A percentile compares a stretch with the other conserved stretches of the same genome.
Evolutionary conservation across 192 early-diverging fungal genomes (phyloP).

Genomic region (Backusella australiensis): DNA sequence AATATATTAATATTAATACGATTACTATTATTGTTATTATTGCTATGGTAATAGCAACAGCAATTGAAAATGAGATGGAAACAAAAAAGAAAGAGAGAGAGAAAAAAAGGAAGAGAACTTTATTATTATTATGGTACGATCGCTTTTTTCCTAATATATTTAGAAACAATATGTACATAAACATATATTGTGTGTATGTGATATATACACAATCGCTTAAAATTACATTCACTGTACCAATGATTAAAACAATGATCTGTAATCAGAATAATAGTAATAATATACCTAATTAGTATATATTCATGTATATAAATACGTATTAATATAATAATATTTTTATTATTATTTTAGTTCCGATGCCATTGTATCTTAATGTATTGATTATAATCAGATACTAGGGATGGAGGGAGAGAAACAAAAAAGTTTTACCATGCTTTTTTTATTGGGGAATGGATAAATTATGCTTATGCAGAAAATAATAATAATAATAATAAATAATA

Average conservation of each 20-base stretch:
- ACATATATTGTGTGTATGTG: neutral
- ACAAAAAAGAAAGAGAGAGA: neutral
- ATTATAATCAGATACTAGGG: neutral
- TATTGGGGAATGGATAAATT: conserved; percentile 1
- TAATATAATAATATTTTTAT: neutral
- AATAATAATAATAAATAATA: neutral
- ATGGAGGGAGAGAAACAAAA: neutral
- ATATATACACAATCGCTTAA: neutral
- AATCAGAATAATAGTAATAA: neutral
- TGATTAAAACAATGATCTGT: neutral
- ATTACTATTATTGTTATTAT: neutral
- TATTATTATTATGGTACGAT: neutral
- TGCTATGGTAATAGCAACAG: neutral
- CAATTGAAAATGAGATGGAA: neutral
- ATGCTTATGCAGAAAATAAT: neutral
- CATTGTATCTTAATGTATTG: neutral
- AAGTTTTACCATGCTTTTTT: neutral
- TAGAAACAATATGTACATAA: neutral
- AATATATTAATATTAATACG: neutral
- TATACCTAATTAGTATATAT: neutral
- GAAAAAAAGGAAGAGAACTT: neutral
- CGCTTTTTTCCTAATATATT: neutral
- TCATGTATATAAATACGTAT: neutral
- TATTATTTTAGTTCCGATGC: neutral
- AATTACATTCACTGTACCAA: neutral